Percentiles rank a stretch among this genome's conserved stretches.
These are phyloP conservation scores for Candida railenensis DNA, from an alignment of 805 yeast species.

Conservation along the genomic window DNA sequence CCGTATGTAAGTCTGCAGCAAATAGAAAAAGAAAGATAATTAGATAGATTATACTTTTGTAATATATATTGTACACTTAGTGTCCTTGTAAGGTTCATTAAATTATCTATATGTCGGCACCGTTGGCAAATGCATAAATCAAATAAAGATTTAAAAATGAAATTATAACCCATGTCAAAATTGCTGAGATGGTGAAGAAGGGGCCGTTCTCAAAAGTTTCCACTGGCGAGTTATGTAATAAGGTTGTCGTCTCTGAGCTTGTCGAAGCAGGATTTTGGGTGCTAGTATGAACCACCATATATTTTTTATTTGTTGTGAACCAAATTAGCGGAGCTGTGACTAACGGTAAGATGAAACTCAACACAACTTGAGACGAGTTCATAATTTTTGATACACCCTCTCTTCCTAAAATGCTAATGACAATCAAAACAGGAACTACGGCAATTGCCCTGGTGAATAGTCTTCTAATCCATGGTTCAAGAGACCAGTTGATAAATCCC, in stretches of 20 bases:
- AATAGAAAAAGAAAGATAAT: background rate
- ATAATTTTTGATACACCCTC: slow-evolving; percentile 45
- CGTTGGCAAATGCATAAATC: slow-evolving; percentile 39
- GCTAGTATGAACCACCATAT: slow-evolving; percentile 32
- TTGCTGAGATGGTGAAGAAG: slow-evolving; percentile 29
- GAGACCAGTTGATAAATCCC: slow-evolving; percentile 45
- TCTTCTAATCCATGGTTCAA: slow-evolving; percentile 44
- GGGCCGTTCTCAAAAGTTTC: slow-evolving; percentile 37
- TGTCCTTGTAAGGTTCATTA: background rate
- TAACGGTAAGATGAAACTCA: slow-evolving; percentile 43
- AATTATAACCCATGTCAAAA: slow-evolving; percentile 41
- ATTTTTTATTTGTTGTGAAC: slow-evolving; percentile 39
- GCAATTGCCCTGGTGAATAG: slow-evolving; percentile 41
- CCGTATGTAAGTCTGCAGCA: slow-evolving; percentile 8
- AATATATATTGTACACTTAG: background rate
- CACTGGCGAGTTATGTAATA: slow-evolving; percentile 6
- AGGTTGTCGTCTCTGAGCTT: slow-evolving; percentile 2
- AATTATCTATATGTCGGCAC: slow-evolving; percentile 31
- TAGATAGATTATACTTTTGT: background rate
- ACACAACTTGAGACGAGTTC: slow-evolving; percentile 45
- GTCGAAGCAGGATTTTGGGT: background rate
- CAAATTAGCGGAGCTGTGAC: slow-evolving; percentile 47
- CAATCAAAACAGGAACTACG: slow-evolving; percentile 39
- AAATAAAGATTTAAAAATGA: slow-evolving; percentile 39
- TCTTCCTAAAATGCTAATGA: slow-evolving; percentile 37